A percentile compares a stretch with the other conserved stretches of the same genome.
Evolutionary conservation across 305 asterid species (phyloP).

Genomic region (Fraxinus velutina): DNA sequence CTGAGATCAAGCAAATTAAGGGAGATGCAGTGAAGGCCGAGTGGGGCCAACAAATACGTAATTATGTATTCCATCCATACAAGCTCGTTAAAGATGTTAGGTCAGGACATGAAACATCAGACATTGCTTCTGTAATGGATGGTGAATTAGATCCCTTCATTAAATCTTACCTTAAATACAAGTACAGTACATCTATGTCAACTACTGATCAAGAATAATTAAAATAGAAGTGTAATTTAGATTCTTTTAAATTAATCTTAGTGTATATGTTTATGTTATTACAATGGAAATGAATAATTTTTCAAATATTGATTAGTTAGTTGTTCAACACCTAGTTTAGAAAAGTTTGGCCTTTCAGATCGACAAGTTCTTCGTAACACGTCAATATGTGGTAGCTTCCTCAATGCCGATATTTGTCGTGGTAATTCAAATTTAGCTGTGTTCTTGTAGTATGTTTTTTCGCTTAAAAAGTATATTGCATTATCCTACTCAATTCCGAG

Average conservation of each 20-base stretch:
- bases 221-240: neutral
- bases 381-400: neutral
- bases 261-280: neutral
- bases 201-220: conserved; percentile 27
- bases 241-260: neutral
- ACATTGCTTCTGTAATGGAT: conserved; percentile 74
- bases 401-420: neutral
- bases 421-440: neutral
- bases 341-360: neutral
- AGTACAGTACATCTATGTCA: conserved; percentile 51
- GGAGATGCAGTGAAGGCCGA: conserved; percentile 92
- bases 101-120: conserved; percentile 76
- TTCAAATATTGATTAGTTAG: neutral
- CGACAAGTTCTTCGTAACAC: neutral
- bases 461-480: neutral
- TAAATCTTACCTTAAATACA: conserved; percentile 75
- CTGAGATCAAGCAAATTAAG: conserved; percentile 93
- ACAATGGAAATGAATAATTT: neutral
- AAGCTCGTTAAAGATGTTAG: conserved; percentile 87
- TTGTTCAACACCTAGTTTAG: neutral
- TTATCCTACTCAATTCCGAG: neutral
- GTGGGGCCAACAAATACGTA: conserved; percentile 98
- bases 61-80: conserved; percentile 96
- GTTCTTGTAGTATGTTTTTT: neutral
- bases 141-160: conserved; percentile 83